Evolutionary conservation across 1,284 basidiomycete species (phyloP), one percentile per base, ranked within the genome.

Genomic region (Gomphus bonarii): DNA sequence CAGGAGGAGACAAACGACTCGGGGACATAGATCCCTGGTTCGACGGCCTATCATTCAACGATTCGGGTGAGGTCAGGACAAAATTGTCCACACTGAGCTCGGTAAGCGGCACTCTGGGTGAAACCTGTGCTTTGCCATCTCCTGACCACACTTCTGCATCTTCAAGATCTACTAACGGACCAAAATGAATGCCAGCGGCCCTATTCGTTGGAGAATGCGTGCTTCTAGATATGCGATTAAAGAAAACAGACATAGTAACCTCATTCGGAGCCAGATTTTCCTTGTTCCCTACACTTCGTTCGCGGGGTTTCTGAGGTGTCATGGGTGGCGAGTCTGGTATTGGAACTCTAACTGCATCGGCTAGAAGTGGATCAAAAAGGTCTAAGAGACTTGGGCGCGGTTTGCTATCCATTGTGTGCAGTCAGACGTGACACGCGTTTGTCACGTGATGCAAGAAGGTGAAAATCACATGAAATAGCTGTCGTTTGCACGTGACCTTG

Each of bases 301-400:
- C 38, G 16, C 22, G n/a, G 14, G 28, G 16, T 22, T 48, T 53
- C 42, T 22, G 38, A 48, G 56, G 54, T 25, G 38, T 58, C 9
- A 8, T 22, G 7, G 56, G 56, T n/a, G 50, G 56, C 1, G 56
- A 52, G 3, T 58, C 50, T 22, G 56, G 56, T 30, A 58, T 43
- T 25, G 56, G 56, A 1, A 58, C 42, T 12, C 30, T 40, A 14
- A 58, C 22, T 16, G 56, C 56, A 11, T 25, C n/a, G 3, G 50
- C 35, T 18, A 57, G 36, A 12, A 58, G 44, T 30, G 56, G 56
- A 35, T 58, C 56, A 22, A 58, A 58, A 18, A 58, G 56, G 44
- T 58, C 42, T 35, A 58, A 38, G 28, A 58, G 28, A 22, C 56
- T 58, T 53, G 48, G 50, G 18, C 56, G 56, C 20, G 56, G 49